Conservation (phyloP, 345 rosid genomes). For the Rhodamnia argentea region DNA sequence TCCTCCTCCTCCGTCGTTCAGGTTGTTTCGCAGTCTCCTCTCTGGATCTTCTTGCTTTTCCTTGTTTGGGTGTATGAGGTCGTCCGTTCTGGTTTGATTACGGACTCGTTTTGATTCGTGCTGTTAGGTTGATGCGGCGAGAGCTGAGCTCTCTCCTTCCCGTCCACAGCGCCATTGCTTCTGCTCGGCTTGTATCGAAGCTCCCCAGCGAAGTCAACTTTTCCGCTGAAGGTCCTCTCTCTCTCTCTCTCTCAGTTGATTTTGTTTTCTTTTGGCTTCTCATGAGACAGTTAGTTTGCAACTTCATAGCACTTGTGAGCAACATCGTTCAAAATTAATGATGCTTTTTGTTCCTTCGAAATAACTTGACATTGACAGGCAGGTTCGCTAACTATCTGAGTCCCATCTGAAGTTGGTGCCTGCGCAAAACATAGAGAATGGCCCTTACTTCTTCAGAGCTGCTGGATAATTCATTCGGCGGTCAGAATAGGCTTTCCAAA, state of each 20-base stretch:
- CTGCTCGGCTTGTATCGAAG: conserved; percentile 69
- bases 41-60: conserved; percentile 13
- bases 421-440: background rate
- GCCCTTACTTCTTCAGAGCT: background rate
- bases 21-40: conserved; percentile 13
- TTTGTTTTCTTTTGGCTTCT: no score
- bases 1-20: background rate
- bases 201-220: conserved; percentile 33
- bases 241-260: background rate
- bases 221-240: conserved; percentile 35
- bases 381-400: conserved; percentile 72
- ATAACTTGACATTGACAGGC: conserved; percentile 28
- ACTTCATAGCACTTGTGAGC: background rate
- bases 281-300: background rate
- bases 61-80: background rate
- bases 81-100: background rate
- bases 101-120: conserved; percentile 3
- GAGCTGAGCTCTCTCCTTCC: conserved; percentile 59
- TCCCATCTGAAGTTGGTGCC: conserved; percentile 45
- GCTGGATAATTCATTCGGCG: background rate
- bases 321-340: background rate
- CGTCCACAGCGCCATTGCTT: conserved; percentile 48
- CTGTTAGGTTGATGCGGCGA: conserved; percentile 38
- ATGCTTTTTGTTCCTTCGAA: background rate
- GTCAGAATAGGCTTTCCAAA: background rate